Conservation (phyloP, 2,329 filamentous ascomycete species). For the Coleophoma cylindrospora region DNA sequence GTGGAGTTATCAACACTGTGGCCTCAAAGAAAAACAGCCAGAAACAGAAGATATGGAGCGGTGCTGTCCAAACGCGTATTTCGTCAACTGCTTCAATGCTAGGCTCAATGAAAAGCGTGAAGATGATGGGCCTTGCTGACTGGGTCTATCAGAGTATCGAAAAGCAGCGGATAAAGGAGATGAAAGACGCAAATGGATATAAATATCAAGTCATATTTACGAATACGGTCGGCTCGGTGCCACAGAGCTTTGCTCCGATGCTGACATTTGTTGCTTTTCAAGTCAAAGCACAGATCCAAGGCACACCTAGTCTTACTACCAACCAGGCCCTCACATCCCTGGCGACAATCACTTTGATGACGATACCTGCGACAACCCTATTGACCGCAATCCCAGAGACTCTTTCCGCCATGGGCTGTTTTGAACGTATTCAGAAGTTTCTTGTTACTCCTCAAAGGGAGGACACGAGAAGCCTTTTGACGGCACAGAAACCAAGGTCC, state of each 20-base stretch:
- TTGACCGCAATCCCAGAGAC: neutral
- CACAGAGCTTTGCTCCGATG: neutral
- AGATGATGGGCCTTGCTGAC: conserved; percentile 33
- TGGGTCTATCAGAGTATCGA: conserved; percentile 25
- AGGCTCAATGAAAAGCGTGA: conserved; percentile 33
- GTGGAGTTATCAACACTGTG: neutral
- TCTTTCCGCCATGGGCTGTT: neutral
- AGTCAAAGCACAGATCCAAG: neutral
- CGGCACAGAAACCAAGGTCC: neutral
- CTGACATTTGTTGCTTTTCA: neutral
- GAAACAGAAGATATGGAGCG: conserved; percentile 6
- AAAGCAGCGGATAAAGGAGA: neutral
- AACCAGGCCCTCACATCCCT: neutral
- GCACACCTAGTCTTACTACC: neutral
- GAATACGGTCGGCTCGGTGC: conserved; percentile 12
- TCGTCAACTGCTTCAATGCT: conserved; percentile 31
- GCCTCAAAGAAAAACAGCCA: neutral
- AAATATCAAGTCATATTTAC: neutral
- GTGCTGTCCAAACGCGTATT: conserved; percentile 32
- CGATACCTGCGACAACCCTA: neutral
- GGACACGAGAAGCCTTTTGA: neutral
- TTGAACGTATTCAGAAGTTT: neutral
- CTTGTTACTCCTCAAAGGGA: neutral
- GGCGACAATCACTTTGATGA: neutral
- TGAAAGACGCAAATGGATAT: conserved; percentile 22